phyloP scores from a whole-genome alignment of 2,329 filamentous ascomycete genomes.

The Sphaerulina vaccinii region DNA sequence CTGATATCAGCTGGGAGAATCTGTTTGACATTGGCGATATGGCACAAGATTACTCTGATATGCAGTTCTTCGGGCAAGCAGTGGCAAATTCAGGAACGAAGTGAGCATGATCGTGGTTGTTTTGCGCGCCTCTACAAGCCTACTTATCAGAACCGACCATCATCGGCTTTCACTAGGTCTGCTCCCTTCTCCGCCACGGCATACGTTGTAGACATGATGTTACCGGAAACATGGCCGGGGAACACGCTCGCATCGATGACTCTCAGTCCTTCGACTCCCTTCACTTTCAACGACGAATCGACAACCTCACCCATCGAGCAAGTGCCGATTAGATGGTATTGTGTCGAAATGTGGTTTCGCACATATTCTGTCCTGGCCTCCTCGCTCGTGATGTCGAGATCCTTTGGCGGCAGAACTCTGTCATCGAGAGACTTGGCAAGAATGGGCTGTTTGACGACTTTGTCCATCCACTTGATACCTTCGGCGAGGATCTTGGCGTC shows the following conservation, averaged over 20 bases:
- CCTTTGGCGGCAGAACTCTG: constrained; percentile 37
- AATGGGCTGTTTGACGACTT: constrained; percentile 45
- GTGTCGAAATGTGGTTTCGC: constrained; percentile 32
- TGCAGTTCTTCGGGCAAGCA: constrained; percentile 18
- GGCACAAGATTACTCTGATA: constrained; percentile 18
- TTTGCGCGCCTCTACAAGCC: background rate
- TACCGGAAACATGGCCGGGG: constrained; percentile 35
- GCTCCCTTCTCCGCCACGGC: constrained; percentile 41
- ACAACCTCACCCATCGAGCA: constrained; percentile 40
- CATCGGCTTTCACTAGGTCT: constrained; percentile 34
- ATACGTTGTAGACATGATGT: constrained; percentile 37
- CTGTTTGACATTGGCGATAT: constrained; percentile 25
- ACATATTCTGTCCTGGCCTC: constrained; percentile 33
- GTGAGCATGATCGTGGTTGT: too few species aligned
- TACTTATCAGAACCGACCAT: constrained; percentile 17
- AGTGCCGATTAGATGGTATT: constrained; percentile 45
- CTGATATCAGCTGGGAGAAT: constrained; percentile 26
- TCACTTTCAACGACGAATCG: constrained; percentile 33
- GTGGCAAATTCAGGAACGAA: background rate
- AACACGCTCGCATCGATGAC: constrained; percentile 41
- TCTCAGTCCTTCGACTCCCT: constrained; percentile 32
- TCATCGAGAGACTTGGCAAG: constrained; percentile 45
- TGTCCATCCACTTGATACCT: constrained; percentile 41
- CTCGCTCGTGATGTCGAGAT: constrained; percentile 28
- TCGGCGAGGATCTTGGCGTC: constrained; percentile 36